phyloP scores from a whole-genome alignment of 192 early-diverging fungal species.

The Geosiphon pyriformis region DNA sequence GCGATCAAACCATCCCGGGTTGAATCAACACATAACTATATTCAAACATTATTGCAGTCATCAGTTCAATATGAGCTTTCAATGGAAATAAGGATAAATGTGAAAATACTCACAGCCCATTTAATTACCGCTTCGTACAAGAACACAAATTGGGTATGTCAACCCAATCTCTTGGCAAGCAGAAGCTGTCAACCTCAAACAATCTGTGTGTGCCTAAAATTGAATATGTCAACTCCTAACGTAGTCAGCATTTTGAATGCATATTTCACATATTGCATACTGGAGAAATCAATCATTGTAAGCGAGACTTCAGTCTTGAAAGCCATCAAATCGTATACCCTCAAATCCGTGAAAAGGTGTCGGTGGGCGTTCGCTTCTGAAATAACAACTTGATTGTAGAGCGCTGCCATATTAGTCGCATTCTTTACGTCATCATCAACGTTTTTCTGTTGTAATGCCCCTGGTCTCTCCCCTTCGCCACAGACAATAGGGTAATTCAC shows the following conservation, averaged over 20 bases:
- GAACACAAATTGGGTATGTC: slow-evolving; percentile 23
- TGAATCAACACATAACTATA: slow-evolving; percentile 26
- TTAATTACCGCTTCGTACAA: slow-evolving; percentile 24
- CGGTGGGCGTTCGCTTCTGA: slow-evolving; percentile 16
- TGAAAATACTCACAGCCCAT: slow-evolving; percentile 18
- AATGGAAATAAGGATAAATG: slow-evolving; percentile 8
- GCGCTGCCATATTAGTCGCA: slow-evolving; percentile 10
- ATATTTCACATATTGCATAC: slow-evolving; percentile 21
- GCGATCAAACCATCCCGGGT: slow-evolving; percentile 22
- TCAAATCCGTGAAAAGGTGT: slow-evolving; percentile 21
- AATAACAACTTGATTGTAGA: slow-evolving; percentile 23
- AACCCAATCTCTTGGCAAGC: slow-evolving; percentile 15
- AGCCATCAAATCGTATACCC: slow-evolving; percentile 17
- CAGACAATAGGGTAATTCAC: slow-evolving; percentile 22
- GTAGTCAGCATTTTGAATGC: slow-evolving; percentile 13
- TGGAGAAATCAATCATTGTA: slow-evolving; percentile 21
- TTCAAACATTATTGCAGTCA: slow-evolving; percentile 19
- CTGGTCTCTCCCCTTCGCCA: slow-evolving; percentile 19
- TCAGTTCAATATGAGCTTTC: slow-evolving; percentile 17
- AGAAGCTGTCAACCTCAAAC: slow-evolving; percentile 21
- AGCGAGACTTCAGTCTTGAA: slow-evolving; percentile 24
- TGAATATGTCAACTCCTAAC: slow-evolving; percentile 17
- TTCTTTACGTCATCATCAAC: slow-evolving; percentile 21
- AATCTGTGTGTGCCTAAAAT: slow-evolving; percentile 21
- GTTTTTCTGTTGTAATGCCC: slow-evolving; percentile 19